Base-by-base conservation (phyloP, 768 basidiomycete genomes). In the Suillus discolor region DNA sequence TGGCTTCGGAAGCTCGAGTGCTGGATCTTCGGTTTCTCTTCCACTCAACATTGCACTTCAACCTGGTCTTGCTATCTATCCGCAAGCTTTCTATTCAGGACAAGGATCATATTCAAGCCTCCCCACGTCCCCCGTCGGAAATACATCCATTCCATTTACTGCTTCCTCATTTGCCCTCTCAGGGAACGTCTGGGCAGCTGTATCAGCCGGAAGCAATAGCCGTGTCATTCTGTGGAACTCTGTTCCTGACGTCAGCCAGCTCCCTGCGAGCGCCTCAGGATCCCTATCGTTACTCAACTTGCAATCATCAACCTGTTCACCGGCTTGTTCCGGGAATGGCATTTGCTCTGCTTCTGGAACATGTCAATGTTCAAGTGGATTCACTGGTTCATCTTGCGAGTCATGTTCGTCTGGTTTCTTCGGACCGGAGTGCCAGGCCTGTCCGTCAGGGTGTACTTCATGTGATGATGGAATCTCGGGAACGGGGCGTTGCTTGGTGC, bases 381-480 rank as follows among this genome's bases (percentile, higher is more conserved):
- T 95, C 74, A 87, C 83, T 0, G 94, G 94, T 4, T 74, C 87
- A 6, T 87, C 89, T 0, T 97, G 95, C 78, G 93, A 96, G 73
- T 79, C 86, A 0, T 97, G 94, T 69, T 81, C 86, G 1, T 41
- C 82, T 6, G 91, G 91, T 0, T 90, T 90, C 75, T 97, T 91
- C 71, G 94, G 94, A 0, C 81, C 88, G 1, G 80, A 76, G 0
- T 96, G 94, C 72, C 79, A 86, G 62, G 73, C 87, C 6, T 95
- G 93, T 70, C 89, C 92, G 1, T 75, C 80, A 0, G 87, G 85
- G 6, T 96, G 94, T 75, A 71, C 80, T 0, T 75, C 82, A 3
- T 96, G 94, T 73, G 90, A 94, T 68, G 88, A 92, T 20, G 94
- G 94, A 6, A 87, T 92, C 49, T 83, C 88, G 0, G 94, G 94